A percentile compares a stretch with the other conserved stretches of the same genome.
These are phyloP conservation scores for Orbilia javanica DNA, from an alignment of 2,329 filamentous ascomycete genomes.

Conservation along the genomic window DNA sequence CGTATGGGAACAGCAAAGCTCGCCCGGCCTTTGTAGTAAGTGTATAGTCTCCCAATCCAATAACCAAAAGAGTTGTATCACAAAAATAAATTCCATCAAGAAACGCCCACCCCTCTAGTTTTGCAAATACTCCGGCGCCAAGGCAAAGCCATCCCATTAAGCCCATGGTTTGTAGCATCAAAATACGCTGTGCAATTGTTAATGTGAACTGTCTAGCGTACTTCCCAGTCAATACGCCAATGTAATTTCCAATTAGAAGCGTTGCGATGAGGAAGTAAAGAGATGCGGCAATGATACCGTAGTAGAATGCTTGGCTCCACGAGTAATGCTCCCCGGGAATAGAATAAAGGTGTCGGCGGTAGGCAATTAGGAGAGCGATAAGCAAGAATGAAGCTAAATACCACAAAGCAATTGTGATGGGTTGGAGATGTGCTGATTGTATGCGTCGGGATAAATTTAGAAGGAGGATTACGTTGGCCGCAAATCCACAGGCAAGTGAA, in stretches of 20 bases:
- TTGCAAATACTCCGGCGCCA: constrained; percentile 80
- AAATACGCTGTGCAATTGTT: constrained; percentile 82
- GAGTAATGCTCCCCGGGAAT: constrained; percentile 69
- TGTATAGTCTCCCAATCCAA: constrained; percentile 60
- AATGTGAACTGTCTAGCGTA: constrained; percentile 82
- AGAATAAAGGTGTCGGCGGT: constrained; percentile 72
- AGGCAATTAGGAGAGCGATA: constrained; percentile 75
- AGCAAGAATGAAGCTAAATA: constrained; percentile 75
- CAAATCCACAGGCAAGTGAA: constrained; percentile 80
- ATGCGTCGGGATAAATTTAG: constrained; percentile 87
- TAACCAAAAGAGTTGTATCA: constrained; percentile 70
- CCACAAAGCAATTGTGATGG: constrained; percentile 86
- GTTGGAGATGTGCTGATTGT: constrained; percentile 83
- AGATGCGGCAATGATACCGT: constrained; percentile 81
- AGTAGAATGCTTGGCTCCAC: constrained; percentile 84
- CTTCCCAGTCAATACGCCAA: constrained; percentile 69
- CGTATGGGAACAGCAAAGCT: constrained; percentile 83
- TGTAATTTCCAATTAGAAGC: constrained; percentile 80
- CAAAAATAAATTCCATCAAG: constrained; percentile 84
- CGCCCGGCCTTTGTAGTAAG: constrained; percentile 69
- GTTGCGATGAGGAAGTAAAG: constrained; percentile 84
- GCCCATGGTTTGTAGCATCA: constrained; percentile 90
- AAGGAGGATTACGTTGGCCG: constrained; percentile 84
- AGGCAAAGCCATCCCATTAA: constrained; percentile 84
- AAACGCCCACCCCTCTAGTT: constrained; percentile 79